Evolutionary conservation across 2,329 filamentous ascomycete species (phyloP).

Genomic region (Orbilia brochopaga): DNA sequence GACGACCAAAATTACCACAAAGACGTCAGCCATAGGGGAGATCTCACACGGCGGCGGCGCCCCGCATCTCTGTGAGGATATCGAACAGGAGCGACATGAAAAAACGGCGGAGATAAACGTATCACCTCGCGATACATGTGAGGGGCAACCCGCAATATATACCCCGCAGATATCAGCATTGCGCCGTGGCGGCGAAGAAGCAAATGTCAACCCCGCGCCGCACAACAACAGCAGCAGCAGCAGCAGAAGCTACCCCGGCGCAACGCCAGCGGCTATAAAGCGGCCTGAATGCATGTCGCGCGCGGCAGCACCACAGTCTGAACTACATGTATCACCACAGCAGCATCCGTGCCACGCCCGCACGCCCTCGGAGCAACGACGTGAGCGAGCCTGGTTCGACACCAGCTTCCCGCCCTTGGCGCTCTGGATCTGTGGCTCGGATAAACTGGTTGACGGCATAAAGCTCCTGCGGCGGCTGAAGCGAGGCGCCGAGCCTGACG

Average conservation of each 20-base stretch:
- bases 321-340: background rate
- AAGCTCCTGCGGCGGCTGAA: slow-evolving; percentile 76
- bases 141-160: background rate
- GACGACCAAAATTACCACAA: slow-evolving; percentile 14
- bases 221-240: background rate
- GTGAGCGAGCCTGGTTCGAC: slow-evolving; percentile 75
- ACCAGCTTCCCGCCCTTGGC: slow-evolving; percentile 79
- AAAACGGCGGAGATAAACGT: slow-evolving; percentile 8
- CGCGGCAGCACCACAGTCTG: background rate
- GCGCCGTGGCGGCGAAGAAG: too few species aligned
- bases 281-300: background rate
- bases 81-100: slow-evolving; percentile 21
- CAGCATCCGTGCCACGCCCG: background rate
- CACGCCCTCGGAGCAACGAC: slow-evolving; percentile 15
- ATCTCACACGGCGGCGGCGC: background rate
- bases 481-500: slow-evolving; percentile 78
- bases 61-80: background rate
- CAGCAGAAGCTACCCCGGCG: background rate
- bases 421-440: slow-evolving; percentile 82
- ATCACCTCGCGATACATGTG: background rate
- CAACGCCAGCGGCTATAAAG: background rate
- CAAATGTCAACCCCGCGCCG: too few species aligned
- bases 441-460: slow-evolving; percentile 82
- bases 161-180: background rate
- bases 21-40: slow-evolving; percentile 25